phyloP scores from a whole-genome alignment of 306 rosid genomes.

The Canavalia gladiata region DNA sequence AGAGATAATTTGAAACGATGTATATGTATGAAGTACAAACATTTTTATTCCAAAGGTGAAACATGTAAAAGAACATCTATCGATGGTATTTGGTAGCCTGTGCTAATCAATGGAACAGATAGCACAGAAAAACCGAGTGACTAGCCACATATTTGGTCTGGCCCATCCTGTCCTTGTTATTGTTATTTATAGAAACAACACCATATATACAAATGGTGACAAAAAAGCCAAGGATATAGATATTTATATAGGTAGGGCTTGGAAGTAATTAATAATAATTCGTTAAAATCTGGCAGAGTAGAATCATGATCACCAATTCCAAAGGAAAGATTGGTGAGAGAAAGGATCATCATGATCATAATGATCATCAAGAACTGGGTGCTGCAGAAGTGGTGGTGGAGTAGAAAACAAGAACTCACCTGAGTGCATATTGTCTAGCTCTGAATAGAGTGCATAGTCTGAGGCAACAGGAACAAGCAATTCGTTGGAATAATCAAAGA shows the following conservation, averaged over 20 bases:
- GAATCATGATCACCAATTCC: constrained; percentile 64
- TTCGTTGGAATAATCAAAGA: constrained; percentile 29
- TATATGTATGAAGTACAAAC: background rate
- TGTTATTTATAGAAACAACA: background rate
- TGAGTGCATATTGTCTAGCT: constrained; percentile 55
- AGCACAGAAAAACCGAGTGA: background rate
- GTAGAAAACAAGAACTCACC: constrained; percentile 48
- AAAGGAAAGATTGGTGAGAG: constrained; percentile 58
- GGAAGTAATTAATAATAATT: constrained; percentile 1
- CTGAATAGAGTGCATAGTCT: constrained; percentile 37
- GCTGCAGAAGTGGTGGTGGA: background rate
- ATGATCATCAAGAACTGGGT: constrained; percentile 18
- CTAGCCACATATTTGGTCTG: background rate
- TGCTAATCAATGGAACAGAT: background rate
- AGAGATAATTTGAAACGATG: constrained; percentile 7
- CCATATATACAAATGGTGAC: background rate
- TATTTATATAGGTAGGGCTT: background rate
- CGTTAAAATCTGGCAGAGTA: background rate
- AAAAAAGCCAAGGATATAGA: constrained; percentile 5
- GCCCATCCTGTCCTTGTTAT: constrained; percentile 5
- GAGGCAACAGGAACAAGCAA: background rate
- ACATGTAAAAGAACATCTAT: background rate
- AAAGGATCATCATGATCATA: constrained; percentile 42
- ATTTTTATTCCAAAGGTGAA: background rate
- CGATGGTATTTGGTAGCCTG: background rate